Evolutionary conservation across 192 early-diverging fungal species (phyloP).

Genomic region (Dissophora globulifera): DNA sequence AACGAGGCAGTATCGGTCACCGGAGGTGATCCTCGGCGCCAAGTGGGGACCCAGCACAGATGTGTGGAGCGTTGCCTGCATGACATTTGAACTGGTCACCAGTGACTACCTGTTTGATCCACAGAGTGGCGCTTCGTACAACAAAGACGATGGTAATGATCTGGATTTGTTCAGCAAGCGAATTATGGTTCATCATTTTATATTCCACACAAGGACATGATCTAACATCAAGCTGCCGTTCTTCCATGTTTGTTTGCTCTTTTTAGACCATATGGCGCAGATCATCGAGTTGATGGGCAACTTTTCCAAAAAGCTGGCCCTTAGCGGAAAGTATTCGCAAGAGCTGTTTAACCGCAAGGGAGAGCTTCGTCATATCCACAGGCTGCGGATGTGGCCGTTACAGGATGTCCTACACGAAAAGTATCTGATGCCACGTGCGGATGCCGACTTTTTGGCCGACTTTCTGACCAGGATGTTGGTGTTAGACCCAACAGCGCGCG

Average conservation of each 20-base stretch:
- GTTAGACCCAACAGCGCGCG: slow-evolving; percentile 65
- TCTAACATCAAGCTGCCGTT: too few species aligned
- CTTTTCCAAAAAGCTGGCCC: slow-evolving; percentile 83
- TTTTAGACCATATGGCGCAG: slow-evolving; percentile 93
- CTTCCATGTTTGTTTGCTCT: not conserved
- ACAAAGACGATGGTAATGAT: slow-evolving; percentile 89
- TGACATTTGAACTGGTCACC: slow-evolving; percentile 95
- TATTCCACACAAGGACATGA: too few species aligned
- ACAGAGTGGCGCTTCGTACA: slow-evolving; percentile 82
- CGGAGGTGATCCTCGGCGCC: slow-evolving; percentile 95
- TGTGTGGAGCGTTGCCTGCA: slow-evolving; percentile 95
- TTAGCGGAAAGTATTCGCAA: slow-evolving; percentile 84
- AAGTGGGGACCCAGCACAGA: slow-evolving; percentile 91
- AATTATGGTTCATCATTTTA: not conserved
- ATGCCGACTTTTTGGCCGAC: slow-evolving; percentile 82
- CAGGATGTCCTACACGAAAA: slow-evolving; percentile 91
- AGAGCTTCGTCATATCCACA: slow-evolving; percentile 90
- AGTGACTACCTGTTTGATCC: slow-evolving; percentile 98
- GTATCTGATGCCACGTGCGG: slow-evolving; percentile 76
- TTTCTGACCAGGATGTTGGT: slow-evolving; percentile 90
- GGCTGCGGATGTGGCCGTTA: slow-evolving; percentile 85
- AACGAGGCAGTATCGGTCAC: slow-evolving; percentile 96
- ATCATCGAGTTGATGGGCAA: slow-evolving; percentile 95
- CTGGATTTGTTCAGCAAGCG: not conserved
- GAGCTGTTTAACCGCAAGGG: slow-evolving; percentile 93